Evolutionary conservation across 2,329 filamentous ascomycete genomes (phyloP).

Genomic region (Penicillium griseofulvum): DNA sequence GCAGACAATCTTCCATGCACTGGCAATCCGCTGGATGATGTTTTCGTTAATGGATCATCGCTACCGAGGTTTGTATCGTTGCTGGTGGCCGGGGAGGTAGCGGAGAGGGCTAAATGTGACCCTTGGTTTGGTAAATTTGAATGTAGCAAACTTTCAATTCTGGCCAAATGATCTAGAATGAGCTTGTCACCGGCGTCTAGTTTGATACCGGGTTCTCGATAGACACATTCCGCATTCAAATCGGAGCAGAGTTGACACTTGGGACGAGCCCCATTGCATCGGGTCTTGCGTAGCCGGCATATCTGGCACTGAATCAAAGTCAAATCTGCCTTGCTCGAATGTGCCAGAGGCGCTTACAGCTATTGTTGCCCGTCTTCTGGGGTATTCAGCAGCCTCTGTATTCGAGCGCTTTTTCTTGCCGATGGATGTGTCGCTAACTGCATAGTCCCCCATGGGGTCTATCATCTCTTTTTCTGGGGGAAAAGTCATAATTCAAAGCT

Average conservation of each 20-base stretch:
- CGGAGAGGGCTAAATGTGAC: constrained; percentile 43
- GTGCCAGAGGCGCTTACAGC: constrained; percentile 25
- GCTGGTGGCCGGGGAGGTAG: constrained; percentile 64
- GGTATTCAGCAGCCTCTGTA: constrained; percentile 32
- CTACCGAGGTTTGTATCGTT: constrained; percentile 61
- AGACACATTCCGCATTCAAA: constrained; percentile 77
- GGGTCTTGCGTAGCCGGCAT: constrained; percentile 74
- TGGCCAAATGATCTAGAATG: constrained; percentile 73
- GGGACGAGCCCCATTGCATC: constrained; percentile 74
- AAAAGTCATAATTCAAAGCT: neutral
- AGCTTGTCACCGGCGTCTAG: constrained; percentile 83
- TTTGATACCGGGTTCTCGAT: constrained; percentile 82
- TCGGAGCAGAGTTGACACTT: constrained; percentile 84
- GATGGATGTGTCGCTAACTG: constrained; percentile 13
- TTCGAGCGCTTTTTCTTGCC: constrained; percentile 31
- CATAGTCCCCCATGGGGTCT: constrained; percentile 8
- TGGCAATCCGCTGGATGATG: constrained; percentile 10
- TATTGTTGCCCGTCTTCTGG: constrained; percentile 35
- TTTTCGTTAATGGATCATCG: constrained; percentile 51
- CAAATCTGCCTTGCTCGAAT: neutral
- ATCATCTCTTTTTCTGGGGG: constrained; percentile 6
- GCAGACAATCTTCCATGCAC: constrained; percentile 49
- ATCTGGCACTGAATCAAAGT: constrained; percentile 65
- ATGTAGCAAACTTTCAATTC: constrained; percentile 77
- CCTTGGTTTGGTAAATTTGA: constrained; percentile 55